Evolutionary conservation across 352 stramenopile species (phyloP).

Genomic region (Phytophthora pluvialis): DNA sequence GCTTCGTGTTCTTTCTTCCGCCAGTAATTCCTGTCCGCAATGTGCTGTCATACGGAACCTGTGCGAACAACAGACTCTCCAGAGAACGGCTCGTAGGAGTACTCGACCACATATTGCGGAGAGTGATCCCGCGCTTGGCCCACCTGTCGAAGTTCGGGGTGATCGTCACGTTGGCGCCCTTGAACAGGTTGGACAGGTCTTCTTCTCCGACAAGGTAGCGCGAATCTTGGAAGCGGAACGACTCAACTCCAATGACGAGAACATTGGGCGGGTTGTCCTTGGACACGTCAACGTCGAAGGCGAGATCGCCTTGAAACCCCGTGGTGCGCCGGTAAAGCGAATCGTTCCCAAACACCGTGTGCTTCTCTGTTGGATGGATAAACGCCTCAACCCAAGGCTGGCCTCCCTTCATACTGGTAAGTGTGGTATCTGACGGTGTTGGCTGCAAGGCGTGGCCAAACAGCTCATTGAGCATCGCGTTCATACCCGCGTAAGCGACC

Average conservation of each 20-base stretch:
- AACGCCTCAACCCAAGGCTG: slow-evolving; percentile 15
- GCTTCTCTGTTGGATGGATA: slow-evolving; percentile 22
- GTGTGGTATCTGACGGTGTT: slow-evolving; percentile 7
- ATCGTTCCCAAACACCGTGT: slow-evolving; percentile 15
- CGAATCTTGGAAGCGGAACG: slow-evolving; percentile 59
- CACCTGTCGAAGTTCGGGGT: slow-evolving; percentile 59
- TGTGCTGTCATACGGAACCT: slow-evolving; percentile 51
- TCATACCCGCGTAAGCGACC: slow-evolving; percentile 15
- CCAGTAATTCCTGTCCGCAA: slow-evolving; percentile 40
- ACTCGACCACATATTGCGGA: slow-evolving; percentile 64
- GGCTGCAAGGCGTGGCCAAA: slow-evolving; percentile 21
- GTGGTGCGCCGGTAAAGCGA: slow-evolving; percentile 31
- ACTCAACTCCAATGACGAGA: slow-evolving; percentile 56
- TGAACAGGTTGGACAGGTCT: slow-evolving; percentile 43
- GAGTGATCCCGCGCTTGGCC: slow-evolving; percentile 51
- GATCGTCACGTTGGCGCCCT: slow-evolving; percentile 36
- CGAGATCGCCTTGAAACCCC: slow-evolving; percentile 47
- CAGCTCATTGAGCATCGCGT: slow-evolving; percentile 25
- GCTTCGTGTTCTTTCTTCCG: slow-evolving; percentile 28
- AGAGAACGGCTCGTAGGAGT: slow-evolving; percentile 60
- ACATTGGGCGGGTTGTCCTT: slow-evolving; percentile 49
- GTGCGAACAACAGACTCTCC: slow-evolving; percentile 57
- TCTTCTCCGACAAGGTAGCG: slow-evolving; percentile 54
- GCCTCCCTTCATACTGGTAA: slow-evolving; percentile 13
- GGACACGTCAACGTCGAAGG: slow-evolving; percentile 48